A percentile compares a stretch with the other conserved stretches of the same genome.
phyloP scores from a whole-genome alignment of 768 basidiomycete species.

The Lyophyllum decastes region DNA sequence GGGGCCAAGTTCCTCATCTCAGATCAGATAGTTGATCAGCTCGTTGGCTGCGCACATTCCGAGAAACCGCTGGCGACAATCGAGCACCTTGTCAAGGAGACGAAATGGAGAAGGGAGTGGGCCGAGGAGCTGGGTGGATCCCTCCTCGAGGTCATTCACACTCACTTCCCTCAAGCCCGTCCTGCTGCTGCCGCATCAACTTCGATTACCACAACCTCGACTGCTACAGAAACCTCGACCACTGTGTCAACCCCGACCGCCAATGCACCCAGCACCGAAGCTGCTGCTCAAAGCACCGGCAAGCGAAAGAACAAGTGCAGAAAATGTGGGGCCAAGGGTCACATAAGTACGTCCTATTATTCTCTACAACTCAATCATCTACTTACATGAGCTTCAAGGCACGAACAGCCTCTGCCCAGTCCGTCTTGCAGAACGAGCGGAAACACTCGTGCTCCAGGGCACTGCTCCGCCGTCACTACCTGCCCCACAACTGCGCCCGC shows the following conservation, averaged over 20 bases:
- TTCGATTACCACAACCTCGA: no score
- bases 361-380: background rate
- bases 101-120: slow-evolving; percentile 1
- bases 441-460: background rate
- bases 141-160: background rate
- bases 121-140: background rate
- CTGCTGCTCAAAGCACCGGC: background rate
- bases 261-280: background rate
- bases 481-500: background rate
- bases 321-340: background rate
- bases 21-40: background rate
- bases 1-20: slow-evolving; percentile 2
- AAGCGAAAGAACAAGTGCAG: background rate
- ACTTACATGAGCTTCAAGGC: background rate
- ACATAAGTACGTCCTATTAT: background rate
- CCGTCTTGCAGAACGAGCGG: background rate
- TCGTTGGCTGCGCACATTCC: background rate
- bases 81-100: background rate
- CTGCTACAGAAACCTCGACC: background rate
- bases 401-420: background rate
- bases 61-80: background rate
- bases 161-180: background rate
- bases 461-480: background rate
- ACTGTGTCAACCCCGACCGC: background rate
- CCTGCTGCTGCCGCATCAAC: background rate